Conservation (phyloP, 108 stramenopile species). For the Bacterosira constricta region DNA sequence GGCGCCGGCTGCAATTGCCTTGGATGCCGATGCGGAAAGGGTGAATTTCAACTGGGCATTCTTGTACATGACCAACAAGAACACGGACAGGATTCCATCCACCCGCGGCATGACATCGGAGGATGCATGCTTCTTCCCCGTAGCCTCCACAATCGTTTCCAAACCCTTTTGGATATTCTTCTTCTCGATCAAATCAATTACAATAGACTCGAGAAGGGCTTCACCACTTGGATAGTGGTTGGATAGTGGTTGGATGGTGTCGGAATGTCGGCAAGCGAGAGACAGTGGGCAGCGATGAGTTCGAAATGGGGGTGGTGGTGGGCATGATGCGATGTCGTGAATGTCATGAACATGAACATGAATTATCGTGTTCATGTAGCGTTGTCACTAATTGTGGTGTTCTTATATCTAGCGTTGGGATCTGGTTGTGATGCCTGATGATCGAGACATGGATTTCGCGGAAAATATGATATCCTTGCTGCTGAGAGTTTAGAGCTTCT, state of each 20-base stretch:
- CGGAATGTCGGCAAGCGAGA: constrained; percentile 5
- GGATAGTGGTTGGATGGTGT: background rate
- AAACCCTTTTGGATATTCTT: constrained; percentile 51
- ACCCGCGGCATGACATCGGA: constrained; percentile 60
- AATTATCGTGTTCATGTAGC: no score
- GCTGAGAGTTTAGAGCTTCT: no score
- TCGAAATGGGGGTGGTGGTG: no score
- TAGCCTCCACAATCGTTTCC: constrained; percentile 59
- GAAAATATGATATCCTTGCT: no score
- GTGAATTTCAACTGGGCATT: constrained; percentile 34
- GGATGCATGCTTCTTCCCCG: constrained; percentile 65
- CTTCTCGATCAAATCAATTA: constrained; percentile 43
- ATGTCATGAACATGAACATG: no score
- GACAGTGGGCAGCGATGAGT: no score
- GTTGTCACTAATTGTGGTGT: no score
- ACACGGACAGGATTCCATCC: constrained; percentile 68
- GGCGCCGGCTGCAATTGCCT: constrained; percentile 55
- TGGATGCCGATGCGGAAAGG: constrained; percentile 45
- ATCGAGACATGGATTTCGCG: no score
- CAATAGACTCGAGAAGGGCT: constrained; percentile 29
- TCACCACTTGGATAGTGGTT: no score
- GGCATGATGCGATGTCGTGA: no score
- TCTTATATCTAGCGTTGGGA: no score
- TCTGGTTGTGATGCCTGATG: no score
- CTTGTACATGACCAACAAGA: constrained; percentile 51